phyloP scores from a whole-genome alignment of 1,139 yeast genomes.

The Hansenula sp. region DNA sequence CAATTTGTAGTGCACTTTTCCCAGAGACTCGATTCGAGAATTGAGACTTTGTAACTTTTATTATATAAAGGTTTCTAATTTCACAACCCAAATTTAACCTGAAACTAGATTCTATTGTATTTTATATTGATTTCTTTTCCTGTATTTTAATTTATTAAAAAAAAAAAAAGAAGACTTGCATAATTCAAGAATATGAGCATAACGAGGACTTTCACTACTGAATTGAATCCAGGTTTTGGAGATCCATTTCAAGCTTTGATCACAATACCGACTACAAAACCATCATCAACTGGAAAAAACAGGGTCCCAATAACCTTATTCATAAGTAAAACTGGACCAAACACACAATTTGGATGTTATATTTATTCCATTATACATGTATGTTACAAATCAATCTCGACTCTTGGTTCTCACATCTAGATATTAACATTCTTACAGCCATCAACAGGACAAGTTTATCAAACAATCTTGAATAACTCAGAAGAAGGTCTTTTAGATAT shows the following conservation, averaged over 20 bases:
- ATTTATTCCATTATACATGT: constrained; percentile 28
- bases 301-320: constrained; percentile 29
- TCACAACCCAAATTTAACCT: no score
- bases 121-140: no score
- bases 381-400: constrained; percentile 5
- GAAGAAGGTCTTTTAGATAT: constrained; percentile 31
- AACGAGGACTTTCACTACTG: constrained; percentile 4
- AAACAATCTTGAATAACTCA: constrained; percentile 32
- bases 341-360: constrained; percentile 28
- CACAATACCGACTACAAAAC: constrained; percentile 17
- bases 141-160: no score
- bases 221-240: constrained; percentile 25
- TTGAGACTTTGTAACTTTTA: not conserved
- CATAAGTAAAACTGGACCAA: constrained; percentile 25
- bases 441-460: constrained; percentile 20
- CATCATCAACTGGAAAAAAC: constrained; percentile 16
- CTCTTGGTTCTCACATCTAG: no score
- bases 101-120: no score
- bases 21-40: not conserved
- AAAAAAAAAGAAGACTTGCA: not conserved
- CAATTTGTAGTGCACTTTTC: not conserved
- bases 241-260: constrained; percentile 26
- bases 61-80: no score
- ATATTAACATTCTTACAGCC: constrained; percentile 1
- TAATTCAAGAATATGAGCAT: not conserved